Evolutionary conservation across 345 rosid genomes (phyloP), one percentile per base, ranked within the genome.

Genomic region (Eucalyptus pauciflora): DNA sequence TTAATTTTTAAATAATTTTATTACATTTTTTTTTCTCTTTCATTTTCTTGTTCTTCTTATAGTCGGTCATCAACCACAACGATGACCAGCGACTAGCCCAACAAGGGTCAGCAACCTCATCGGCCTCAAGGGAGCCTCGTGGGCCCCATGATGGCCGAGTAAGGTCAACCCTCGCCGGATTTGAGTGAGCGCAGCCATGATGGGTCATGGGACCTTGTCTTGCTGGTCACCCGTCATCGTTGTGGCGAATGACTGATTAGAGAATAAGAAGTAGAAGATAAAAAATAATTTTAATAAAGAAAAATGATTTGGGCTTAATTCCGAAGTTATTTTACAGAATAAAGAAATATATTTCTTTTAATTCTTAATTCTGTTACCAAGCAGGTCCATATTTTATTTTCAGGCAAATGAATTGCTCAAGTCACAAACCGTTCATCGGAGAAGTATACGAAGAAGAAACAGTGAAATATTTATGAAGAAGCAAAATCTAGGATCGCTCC

Each of bases 11-110:
- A 52, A 52, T 54, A 22, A 54, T 54, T 22, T 54, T 8, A 8
- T 12, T 56, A 7, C 1, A 7, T 56, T 4, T 8, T 54, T 20
- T 54, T 16, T 16, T 49, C 4, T 11, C 20, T 8, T 20, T 52
- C 2, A 0, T 54, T 8, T 8, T 54, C 0, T 20, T 0, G 0
- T 54, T 54, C 0, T 17, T 7, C 0, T 0, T 7, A 7, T 7
- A 17, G 9, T 18, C 1, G 0, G 4, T 52, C 4, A 3, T 52
- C 24, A 52, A 52, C 10, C 2, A 52, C 4, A 52, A 0, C 0
- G 0, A 18, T 51, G 9, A 51, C 2, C 1, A 3, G 1, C 1
- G 4, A 51, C 22, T 51, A 52, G 4, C 56, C 9, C 2, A 7
- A 18, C 0, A 0, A 17, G 10, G 2, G 2, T 18, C 2, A 3